A percentile compares a stretch with the other conserved stretches of the same genome.
Conservation (phyloP, 176 grass and related monocot genomes). For the Poa annua region DNA sequence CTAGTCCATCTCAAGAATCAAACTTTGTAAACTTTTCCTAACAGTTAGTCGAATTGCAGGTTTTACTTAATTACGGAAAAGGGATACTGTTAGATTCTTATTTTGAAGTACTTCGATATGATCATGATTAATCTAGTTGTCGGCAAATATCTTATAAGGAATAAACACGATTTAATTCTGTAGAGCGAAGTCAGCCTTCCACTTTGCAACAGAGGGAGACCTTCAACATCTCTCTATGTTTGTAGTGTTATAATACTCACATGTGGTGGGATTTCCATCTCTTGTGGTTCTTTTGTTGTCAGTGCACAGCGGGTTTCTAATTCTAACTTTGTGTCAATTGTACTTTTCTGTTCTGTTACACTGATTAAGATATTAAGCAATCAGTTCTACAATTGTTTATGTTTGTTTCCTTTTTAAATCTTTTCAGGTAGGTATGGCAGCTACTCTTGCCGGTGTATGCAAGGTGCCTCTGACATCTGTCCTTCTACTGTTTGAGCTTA, state of each 20-base stretch:
- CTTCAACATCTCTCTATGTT: not conserved
- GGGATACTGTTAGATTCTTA: not conserved
- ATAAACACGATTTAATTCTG: not conserved
- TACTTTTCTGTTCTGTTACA: not conserved
- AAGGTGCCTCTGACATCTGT: slow-evolving; percentile 93
- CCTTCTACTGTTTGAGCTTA: slow-evolving; percentile 93
- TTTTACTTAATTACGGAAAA: slow-evolving; percentile 5
- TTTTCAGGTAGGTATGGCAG: slow-evolving; percentile 92
- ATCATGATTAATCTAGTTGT: not conserved
- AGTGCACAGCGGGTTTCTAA: not conserved
- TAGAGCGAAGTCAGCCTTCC: slow-evolving; percentile 1
- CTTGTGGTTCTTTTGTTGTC: not conserved
- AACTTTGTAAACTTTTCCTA: slow-evolving; percentile 15
- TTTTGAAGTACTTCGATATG: not conserved
- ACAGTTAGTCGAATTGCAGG: not conserved
- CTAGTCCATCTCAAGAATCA: slow-evolving; percentile 5
- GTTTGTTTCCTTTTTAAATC: slow-evolving; percentile 30
- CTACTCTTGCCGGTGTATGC: slow-evolving; percentile 90
- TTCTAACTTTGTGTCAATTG: not conserved
- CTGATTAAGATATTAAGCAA: slow-evolving; percentile 26
- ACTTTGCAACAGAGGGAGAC: not conserved
- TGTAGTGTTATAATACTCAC: not conserved
- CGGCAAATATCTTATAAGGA: not conserved
- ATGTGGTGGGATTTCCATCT: slow-evolving; percentile 4
- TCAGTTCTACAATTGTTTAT: slow-evolving; percentile 5